Evolutionary conservation across 73 alveolate species (phyloP).

Genomic region (Loxodes magnus): DNA sequence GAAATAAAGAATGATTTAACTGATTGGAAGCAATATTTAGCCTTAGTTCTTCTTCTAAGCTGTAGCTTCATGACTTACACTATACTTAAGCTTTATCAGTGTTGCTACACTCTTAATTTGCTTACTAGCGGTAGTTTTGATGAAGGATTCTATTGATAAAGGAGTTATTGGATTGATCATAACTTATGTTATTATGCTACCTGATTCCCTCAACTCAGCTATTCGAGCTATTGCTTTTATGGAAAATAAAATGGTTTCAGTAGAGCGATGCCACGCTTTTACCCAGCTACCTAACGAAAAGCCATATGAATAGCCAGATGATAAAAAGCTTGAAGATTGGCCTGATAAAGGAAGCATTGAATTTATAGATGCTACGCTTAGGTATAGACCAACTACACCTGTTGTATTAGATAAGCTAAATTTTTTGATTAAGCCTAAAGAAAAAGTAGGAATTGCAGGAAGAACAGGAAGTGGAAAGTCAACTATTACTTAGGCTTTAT

Average conservation of each 20-base stretch:
- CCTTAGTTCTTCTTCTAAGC: too few relatives aligned
- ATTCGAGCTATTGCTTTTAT: neutral
- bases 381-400: slow-evolving; percentile 49
- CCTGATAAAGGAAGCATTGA: slow-evolving; percentile 40
- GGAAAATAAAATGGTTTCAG: slow-evolving; percentile 3
- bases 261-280: neutral
- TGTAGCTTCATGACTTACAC: too few relatives aligned
- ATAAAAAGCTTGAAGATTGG: slow-evolving; percentile 30
- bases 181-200: neutral
- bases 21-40: too few relatives aligned
- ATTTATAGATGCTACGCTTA: slow-evolving; percentile 38
- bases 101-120: too few relatives aligned
- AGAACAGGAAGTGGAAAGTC: slow-evolving; percentile 82
- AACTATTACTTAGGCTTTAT: slow-evolving; percentile 28
- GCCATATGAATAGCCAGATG: neutral
- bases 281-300: neutral
- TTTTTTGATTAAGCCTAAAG: slow-evolving; percentile 31
- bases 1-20: too few relatives aligned
- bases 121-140: neutral
- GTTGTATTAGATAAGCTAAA: slow-evolving; percentile 38
- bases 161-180: neutral
- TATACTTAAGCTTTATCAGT: too few relatives aligned
- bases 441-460: slow-evolving; percentile 67
- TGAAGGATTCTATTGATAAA: neutral
- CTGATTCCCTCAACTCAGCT: neutral